Conservation (phyloP, 2,329 filamentous ascomycete genomes). For the Scedosporium dehoogii region DNA sequence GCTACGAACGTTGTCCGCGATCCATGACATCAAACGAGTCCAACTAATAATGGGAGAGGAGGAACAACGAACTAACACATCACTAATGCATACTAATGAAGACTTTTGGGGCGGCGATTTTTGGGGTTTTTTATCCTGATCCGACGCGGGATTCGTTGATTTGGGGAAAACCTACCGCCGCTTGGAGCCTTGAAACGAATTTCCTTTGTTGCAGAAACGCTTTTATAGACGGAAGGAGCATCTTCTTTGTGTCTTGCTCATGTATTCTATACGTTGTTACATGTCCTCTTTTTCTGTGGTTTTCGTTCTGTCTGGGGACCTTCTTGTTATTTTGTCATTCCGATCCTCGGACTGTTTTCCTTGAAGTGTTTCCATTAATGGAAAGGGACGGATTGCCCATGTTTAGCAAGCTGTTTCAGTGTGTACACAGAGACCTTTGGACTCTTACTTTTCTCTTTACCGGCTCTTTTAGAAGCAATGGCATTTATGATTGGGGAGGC, state of each 20-base stretch:
- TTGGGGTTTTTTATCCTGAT: not conserved
- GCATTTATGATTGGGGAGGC: not conserved
- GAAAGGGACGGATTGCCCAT: too few species aligned
- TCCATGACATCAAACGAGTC: not conserved
- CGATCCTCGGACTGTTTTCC: too few species aligned
- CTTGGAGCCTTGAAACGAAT: not conserved
- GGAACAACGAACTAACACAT: not conserved
- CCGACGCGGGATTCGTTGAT: not conserved
- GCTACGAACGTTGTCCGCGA: not conserved
- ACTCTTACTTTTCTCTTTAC: not conserved
- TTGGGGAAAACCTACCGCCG: not conserved
- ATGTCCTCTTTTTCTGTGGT: not conserved
- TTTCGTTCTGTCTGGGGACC: too few species aligned
- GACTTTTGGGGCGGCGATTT: not conserved
- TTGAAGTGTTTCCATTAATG: too few species aligned
- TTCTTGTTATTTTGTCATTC: too few species aligned
- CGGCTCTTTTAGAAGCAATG: not conserved
- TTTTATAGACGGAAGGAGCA: not conserved
- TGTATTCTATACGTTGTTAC: not conserved
- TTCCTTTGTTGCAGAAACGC: not conserved
- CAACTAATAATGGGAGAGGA: not conserved
- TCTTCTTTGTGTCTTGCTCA: not conserved
- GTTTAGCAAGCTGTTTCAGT: too few species aligned
- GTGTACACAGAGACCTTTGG: not conserved
- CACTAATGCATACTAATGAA: not conserved